phyloP scores from a whole-genome alignment of 768 basidiomycete genomes.

The Hygrocybe punicea region DNA sequence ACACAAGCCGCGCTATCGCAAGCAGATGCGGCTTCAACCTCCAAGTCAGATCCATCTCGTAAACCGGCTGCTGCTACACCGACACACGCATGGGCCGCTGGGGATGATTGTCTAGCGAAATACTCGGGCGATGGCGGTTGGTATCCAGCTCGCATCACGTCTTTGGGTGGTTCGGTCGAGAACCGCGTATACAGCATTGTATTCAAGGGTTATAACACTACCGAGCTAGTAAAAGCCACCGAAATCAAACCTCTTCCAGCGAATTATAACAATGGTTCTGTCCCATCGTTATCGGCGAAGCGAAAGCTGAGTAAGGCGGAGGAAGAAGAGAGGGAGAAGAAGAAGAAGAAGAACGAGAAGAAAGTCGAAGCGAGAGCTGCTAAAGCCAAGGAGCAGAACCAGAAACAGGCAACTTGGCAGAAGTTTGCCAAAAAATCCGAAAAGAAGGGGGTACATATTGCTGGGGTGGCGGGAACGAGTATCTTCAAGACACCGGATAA shows the following conservation, averaged over 20 bases:
- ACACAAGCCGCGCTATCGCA: slow-evolving; percentile 70
- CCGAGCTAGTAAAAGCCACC: slow-evolving; percentile 72
- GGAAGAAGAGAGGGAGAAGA: slow-evolving; percentile 82
- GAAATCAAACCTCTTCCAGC: slow-evolving; percentile 69
- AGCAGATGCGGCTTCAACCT: slow-evolving; percentile 58
- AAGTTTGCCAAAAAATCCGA: slow-evolving; percentile 94
- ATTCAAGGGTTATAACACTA: slow-evolving; percentile 89
- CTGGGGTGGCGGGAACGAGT: slow-evolving; percentile 82
- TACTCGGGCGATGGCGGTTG: slow-evolving; percentile 81
- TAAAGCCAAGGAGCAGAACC: slow-evolving; percentile 84
- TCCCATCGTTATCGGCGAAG: slow-evolving; percentile 53
- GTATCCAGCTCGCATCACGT: slow-evolving; percentile 88
- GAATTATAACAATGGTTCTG: slow-evolving; percentile 44
- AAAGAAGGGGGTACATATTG: slow-evolving; percentile 89
- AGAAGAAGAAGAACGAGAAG: slow-evolving; percentile 96
- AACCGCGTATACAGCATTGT: slow-evolving; percentile 85
- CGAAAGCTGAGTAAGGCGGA: slow-evolving; percentile 76
- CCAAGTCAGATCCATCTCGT: slow-evolving; percentile 55
- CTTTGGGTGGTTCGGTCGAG: slow-evolving; percentile 75
- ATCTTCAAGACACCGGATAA: slow-evolving; percentile 96
- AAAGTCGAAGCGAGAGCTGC: slow-evolving; percentile 78
- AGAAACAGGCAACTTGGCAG: slow-evolving; percentile 87
- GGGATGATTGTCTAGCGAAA: slow-evolving; percentile 82
- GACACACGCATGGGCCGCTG: slow-evolving; percentile 64
- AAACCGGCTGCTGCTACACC: slow-evolving; percentile 52